phyloP scores from a whole-genome alignment of 306 rosid genomes.

The Citrullus mucosospermus region DNA sequence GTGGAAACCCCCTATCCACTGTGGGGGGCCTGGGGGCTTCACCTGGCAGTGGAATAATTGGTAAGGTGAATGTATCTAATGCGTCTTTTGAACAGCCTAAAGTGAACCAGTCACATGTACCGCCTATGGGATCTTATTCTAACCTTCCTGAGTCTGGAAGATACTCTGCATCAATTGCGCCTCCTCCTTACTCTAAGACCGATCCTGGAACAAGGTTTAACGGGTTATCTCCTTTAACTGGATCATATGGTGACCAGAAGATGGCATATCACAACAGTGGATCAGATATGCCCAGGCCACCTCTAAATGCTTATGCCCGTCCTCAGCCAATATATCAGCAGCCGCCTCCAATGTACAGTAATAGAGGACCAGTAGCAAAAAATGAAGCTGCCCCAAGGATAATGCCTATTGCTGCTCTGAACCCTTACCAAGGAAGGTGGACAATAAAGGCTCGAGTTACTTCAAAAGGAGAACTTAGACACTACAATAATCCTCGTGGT shows the following conservation, averaged over 20 bases:
- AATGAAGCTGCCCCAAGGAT: slow-evolving; percentile 70
- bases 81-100: slow-evolving; percentile 28
- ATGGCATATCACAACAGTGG: slow-evolving; percentile 26
- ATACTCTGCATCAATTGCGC: slow-evolving; percentile 22
- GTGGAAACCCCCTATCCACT: slow-evolving; percentile 28
- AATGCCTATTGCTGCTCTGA: slow-evolving; percentile 66
- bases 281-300: slow-evolving; percentile 30
- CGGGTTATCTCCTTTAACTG: slow-evolving; percentile 20
- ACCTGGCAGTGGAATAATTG: slow-evolving; percentile 19
- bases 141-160: slow-evolving; percentile 28
- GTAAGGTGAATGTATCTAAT: slow-evolving; percentile 20
- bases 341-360: slow-evolving; percentile 49
- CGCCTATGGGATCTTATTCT: slow-evolving; percentile 23
- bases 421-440: slow-evolving; percentile 67
- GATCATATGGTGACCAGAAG: slow-evolving; percentile 49
- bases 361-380: slow-evolving; percentile 59
- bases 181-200: slow-evolving; percentile 11
- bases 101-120: slow-evolving; percentile 22
- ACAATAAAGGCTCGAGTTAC: slow-evolving; percentile 90
- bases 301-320: slow-evolving; percentile 28
- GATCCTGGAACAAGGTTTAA: slow-evolving; percentile 24
- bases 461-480: slow-evolving; percentile 62
- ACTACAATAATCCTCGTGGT: slow-evolving; percentile 59
- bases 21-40: slow-evolving; percentile 13
- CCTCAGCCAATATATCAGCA: slow-evolving; percentile 51